These are phyloP conservation scores for Aspergillus diversus DNA, from an alignment of 495 filamentous ascomycete species.

Conservation along the genomic window DNA sequence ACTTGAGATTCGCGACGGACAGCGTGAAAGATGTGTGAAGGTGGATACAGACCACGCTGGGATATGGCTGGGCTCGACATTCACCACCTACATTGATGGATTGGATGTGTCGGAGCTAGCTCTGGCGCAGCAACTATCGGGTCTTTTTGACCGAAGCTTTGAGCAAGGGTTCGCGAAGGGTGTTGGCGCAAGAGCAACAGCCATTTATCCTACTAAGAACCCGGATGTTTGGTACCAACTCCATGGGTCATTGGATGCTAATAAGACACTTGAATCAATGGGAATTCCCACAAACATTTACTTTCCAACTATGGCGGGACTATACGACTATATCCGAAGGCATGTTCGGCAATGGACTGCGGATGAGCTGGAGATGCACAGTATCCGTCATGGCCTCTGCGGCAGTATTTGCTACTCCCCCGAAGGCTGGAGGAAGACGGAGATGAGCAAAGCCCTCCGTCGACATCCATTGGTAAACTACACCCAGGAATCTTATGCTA, in stretches of 20 bases:
- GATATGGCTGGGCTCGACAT: slow-evolving; percentile 33
- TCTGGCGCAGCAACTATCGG: slow-evolving; percentile 18
- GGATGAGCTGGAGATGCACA: slow-evolving; percentile 42
- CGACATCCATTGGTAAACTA: slow-evolving; percentile 32
- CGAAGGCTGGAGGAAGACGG: slow-evolving; percentile 36
- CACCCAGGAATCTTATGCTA: slow-evolving; percentile 26
- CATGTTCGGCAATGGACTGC: slow-evolving; percentile 33
- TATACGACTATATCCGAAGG: slow-evolving; percentile 30
- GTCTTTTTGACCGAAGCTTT: slow-evolving; percentile 26
- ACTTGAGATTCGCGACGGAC: slow-evolving; percentile 29
- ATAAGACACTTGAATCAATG: slow-evolving; percentile 27
- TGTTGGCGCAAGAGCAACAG: slow-evolving; percentile 27
- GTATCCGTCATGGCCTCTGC: slow-evolving; percentile 33
- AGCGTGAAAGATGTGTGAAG: slow-evolving; percentile 20
- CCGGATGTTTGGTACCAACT: slow-evolving; percentile 37
- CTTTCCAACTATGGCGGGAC: slow-evolving; percentile 14
- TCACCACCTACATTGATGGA: slow-evolving; percentile 26
- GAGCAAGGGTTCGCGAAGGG: slow-evolving; percentile 31
- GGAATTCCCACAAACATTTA: slow-evolving; percentile 29
- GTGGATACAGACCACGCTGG: slow-evolving; percentile 37
- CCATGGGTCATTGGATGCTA: slow-evolving; percentile 36
- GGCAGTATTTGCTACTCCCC: slow-evolving; percentile 40
- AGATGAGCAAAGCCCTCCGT: slow-evolving; percentile 32
- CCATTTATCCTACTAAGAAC: slow-evolving; percentile 35
- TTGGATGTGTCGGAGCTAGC: slow-evolving; percentile 22